These are phyloP conservation scores for Saccharum officinarum DNA, from an alignment of 176 grass and related monocot species.

Conservation along the genomic window DNA sequence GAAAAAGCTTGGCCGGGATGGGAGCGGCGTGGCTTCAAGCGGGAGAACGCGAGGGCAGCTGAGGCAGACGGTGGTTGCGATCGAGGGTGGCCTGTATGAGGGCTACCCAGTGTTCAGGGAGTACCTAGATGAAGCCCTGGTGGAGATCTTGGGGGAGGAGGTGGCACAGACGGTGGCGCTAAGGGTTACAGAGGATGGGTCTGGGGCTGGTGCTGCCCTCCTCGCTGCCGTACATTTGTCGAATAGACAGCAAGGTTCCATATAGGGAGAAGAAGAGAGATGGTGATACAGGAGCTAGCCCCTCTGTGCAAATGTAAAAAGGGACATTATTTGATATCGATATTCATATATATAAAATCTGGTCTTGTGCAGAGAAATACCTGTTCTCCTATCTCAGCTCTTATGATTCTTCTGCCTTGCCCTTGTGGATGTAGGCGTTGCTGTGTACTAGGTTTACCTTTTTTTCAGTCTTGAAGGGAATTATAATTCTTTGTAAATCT, in stretches of 20 bases:
- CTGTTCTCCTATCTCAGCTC: neutral
- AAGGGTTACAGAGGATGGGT: slow-evolving; percentile 66
- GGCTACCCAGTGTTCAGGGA: slow-evolving; percentile 73
- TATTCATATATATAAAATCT: slow-evolving; percentile 77
- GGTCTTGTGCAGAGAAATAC: slow-evolving; percentile 54
- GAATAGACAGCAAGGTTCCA: slow-evolving; percentile 66
- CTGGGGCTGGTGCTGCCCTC: slow-evolving; percentile 69
- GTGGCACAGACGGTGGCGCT: slow-evolving; percentile 59
- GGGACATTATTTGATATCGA: slow-evolving; percentile 74
- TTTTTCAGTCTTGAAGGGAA: neutral
- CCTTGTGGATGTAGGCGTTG: neutral
- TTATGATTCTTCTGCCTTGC: neutral
- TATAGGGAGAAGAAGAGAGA: slow-evolving; percentile 48
- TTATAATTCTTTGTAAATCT: neutral
- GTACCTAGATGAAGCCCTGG: slow-evolving; percentile 71
- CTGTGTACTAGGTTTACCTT: neutral
- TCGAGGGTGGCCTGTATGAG: slow-evolving; percentile 73
- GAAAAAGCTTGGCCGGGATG: slow-evolving; percentile 89
- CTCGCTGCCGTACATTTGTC: slow-evolving; percentile 69
- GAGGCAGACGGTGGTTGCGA: slow-evolving; percentile 60
- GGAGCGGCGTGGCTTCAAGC: slow-evolving; percentile 33
- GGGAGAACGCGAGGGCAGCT: slow-evolving; percentile 50
- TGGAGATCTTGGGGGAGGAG: slow-evolving; percentile 85
- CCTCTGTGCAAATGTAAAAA: slow-evolving; percentile 97
- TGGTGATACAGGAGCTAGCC: slow-evolving; percentile 48